A percentile compares a stretch with the other conserved stretches of the same genome.
phyloP scores from a whole-genome alignment of 1,284 basidiomycete genomes.

The Marasmius tenuissimus region DNA sequence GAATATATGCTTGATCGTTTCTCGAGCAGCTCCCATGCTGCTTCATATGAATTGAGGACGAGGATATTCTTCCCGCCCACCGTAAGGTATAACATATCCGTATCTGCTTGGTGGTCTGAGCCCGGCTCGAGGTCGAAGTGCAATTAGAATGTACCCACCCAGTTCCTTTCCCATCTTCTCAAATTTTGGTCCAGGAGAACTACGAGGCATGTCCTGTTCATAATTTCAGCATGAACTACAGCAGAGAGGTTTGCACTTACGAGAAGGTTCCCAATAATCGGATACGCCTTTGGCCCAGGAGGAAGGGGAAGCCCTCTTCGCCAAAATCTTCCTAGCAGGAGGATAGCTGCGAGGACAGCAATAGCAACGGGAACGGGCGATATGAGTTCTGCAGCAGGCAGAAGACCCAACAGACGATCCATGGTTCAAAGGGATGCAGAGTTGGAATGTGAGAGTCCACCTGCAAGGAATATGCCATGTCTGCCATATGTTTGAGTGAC shows the following conservation, averaged over 20 bases:
- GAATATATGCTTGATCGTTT: constrained; percentile 1
- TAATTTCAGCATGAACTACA: background rate
- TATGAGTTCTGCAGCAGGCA: background rate
- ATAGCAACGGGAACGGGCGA: background rate
- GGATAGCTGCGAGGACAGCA: background rate
- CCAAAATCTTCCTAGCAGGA: background rate
- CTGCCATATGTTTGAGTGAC: too few relatives aligned
- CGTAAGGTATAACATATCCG: background rate
- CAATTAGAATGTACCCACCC: background rate
- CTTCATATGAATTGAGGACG: background rate
- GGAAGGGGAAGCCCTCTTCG: background rate
- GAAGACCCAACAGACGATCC: too few relatives aligned
- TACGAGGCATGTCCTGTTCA: background rate
- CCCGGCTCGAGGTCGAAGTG: background rate
- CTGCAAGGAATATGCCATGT: too few relatives aligned
- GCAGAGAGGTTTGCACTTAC: background rate
- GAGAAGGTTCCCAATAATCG: background rate
- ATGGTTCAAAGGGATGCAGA: too few relatives aligned
- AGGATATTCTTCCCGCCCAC: background rate
- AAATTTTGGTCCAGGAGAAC: background rate
- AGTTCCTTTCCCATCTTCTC: background rate
- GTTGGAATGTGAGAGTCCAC: too few relatives aligned
- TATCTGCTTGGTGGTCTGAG: background rate
- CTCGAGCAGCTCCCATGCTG: background rate
- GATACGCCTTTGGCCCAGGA: background rate